Base-by-base conservation (phyloP, 805 yeast species). In the Candida easanensis region DNA sequence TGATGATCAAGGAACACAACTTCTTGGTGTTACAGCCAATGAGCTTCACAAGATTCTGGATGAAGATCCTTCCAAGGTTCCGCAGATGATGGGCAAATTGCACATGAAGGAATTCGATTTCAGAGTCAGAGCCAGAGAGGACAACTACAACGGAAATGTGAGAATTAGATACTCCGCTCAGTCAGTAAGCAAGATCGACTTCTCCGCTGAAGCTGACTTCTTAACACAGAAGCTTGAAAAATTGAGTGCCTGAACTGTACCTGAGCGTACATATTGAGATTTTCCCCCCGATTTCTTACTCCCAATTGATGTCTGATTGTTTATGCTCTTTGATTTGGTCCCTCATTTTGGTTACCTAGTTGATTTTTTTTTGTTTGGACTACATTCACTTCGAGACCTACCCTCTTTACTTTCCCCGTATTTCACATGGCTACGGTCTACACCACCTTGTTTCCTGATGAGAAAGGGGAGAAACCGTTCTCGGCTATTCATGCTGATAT, bases 51-150 rank as follows among this genome's bases (percentile, higher is more conserved):
- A 64, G 44, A 51, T 78, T 50, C 65, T 69, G 46, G 71, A 76
- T 33, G 73, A 70, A 44, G 76, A 73, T 41, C 72, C 73, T 28
- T 61, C 64, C 8, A 71, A 69, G 38, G 76, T 80, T 44, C 62
- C 66, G 15, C 67, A 69, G 17, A 57, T 65, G 4, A 69, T 84
- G 39, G 68, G 69, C 36, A 69, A 68, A 32, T 66, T 76, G 25
- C 77, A 79, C 42, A 85, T 84, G 76, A 73, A 76, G 50, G 90
- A 88, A 62, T 87, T 64, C 58, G 74, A 74, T 27, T 84, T 93
- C 64, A 78, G 95, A 64, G 62, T 90, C 41, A 79, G 85, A 57
- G 97, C 95, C 13, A 79, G 82, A 60, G 86, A 79, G 57, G 97
- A 93, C 58, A 79, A 76, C 48, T 93, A 87, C 63, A 84, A 89